Evolutionary conservation across 805 yeast species (phyloP).

Genomic region (Cyberlindnera meyerae): DNA sequence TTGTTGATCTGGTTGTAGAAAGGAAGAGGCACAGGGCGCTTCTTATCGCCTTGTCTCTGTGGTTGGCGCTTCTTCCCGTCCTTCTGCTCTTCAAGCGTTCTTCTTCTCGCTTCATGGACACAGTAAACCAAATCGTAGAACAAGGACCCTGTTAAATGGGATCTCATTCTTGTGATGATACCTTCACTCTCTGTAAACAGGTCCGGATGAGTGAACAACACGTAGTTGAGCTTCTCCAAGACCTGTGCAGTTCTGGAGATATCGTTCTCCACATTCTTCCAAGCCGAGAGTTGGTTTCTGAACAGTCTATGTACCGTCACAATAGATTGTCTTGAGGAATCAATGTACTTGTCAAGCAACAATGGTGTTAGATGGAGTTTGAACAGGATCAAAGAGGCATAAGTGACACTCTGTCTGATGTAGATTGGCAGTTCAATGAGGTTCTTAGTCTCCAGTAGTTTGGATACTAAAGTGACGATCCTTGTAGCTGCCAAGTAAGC

Average conservation of each 20-base stretch:
- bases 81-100: conserved; percentile 42
- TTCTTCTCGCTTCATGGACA: conserved; percentile 86
- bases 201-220: conserved; percentile 81
- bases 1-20: conserved; percentile 85
- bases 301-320: conserved; percentile 87
- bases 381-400: conserved; percentile 73
- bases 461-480: conserved; percentile 71
- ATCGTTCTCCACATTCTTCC: conserved; percentile 84
- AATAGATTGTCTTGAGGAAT: conserved; percentile 86
- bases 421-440: conserved; percentile 83
- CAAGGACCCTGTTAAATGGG: conserved; percentile 85
- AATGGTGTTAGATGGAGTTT: conserved; percentile 76
- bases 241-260: conserved; percentile 89
- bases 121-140: conserved; percentile 93
- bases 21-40: conserved; percentile 58
- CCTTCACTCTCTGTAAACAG: conserved; percentile 67
- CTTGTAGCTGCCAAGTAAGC: conserved; percentile 81
- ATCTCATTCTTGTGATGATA: conserved; percentile 82
- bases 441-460: conserved; percentile 59
- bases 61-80: conserved; percentile 28
- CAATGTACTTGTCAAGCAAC: conserved; percentile 61
- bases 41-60: conserved; percentile 13
- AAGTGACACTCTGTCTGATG: conserved; percentile 80
- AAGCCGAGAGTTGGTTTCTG: conserved; percentile 83
- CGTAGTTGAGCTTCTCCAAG: conserved; percentile 82